phyloP scores from a whole-genome alignment of 2,329 filamentous ascomycete species.

The Talaromyces sp. region DNA sequence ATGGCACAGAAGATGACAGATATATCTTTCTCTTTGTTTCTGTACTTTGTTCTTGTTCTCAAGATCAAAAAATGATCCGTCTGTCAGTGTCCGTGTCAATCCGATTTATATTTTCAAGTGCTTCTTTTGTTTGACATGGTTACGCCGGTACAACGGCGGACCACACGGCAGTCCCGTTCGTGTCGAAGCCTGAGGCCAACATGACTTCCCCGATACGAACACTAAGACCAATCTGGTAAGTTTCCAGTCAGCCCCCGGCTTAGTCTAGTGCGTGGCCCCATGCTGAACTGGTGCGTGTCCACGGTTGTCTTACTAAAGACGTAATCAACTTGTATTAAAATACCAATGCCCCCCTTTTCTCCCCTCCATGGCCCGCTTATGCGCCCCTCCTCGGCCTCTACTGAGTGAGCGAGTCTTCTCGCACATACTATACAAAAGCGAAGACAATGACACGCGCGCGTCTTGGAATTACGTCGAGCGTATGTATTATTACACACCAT shows the following conservation, averaged over 20 bases:
- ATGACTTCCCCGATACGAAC: not conserved
- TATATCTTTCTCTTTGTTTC: not conserved
- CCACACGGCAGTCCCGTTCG: not conserved
- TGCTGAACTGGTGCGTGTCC: not conserved
- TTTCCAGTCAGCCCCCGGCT: not conserved
- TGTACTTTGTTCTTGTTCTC: not conserved
- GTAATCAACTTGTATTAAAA: not conserved
- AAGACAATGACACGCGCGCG: constrained; percentile 27
- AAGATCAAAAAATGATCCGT: not conserved
- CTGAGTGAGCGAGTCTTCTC: no score
- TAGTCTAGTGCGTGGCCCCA: not conserved
- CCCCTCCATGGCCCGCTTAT: constrained; percentile 11
- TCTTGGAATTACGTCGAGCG: not conserved
- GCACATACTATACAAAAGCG: constrained; percentile 7
- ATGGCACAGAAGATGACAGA: constrained; percentile 3
- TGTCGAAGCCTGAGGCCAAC: not conserved
- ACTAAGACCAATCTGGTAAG: not conserved
- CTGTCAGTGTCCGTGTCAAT: not conserved
- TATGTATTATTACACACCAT: not conserved
- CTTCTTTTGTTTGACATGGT: not conserved
- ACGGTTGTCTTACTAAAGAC: not conserved
- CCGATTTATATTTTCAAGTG: not conserved
- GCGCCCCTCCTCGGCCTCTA: constrained; percentile 2
- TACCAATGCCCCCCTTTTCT: not conserved
- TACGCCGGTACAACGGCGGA: not conserved